Percentiles rank a stretch among this genome's conserved stretches.
Evolutionary conservation across 768 basidiomycete genomes (phyloP).

Genomic region (Solioccasus polychromus): DNA sequence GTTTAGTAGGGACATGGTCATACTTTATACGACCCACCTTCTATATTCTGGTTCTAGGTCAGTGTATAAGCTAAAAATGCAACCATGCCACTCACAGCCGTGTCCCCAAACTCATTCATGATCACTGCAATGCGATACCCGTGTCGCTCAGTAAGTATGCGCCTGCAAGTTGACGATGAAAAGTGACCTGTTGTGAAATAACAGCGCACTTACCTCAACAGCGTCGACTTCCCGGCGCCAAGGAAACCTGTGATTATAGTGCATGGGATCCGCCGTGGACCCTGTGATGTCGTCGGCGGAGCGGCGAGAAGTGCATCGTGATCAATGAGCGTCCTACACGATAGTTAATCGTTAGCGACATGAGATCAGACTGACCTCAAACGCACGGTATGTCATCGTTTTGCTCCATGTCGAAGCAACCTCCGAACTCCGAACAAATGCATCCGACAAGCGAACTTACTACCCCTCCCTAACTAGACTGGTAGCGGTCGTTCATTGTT

Average conservation of each 20-base stretch:
- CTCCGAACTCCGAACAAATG: conserved; percentile 28
- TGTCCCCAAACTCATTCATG: conserved; percentile 98
- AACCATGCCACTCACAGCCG: conserved; percentile 56
- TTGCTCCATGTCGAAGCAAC: conserved; percentile 38
- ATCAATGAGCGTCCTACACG: conserved; percentile 32
- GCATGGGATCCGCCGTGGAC: conserved; percentile 61
- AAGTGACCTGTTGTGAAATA: not conserved
- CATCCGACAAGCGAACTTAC: conserved; percentile 18
- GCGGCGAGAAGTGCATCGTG: conserved; percentile 3
- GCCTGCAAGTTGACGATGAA: conserved; percentile 38
- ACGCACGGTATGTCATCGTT: conserved; percentile 63
- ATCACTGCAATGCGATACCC: conserved; percentile 97
- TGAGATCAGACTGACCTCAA: conserved; percentile 6
- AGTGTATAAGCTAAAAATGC: conserved; percentile 15
- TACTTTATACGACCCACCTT: conserved; percentile 56
- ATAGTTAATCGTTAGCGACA: conserved; percentile 7
- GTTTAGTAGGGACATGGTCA: not conserved
- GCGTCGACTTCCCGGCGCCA: conserved; percentile 91
- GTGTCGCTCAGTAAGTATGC: conserved; percentile 90
- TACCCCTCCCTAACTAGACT: no score
- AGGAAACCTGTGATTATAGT: conserved; percentile 96
- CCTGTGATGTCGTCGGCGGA: conserved; percentile 1
- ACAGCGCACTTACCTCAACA: conserved; percentile 57
- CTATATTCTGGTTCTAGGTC: conserved; percentile 67
- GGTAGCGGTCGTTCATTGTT: not conserved